These are phyloP conservation scores for Fusarium penzigii DNA, from an alignment of 2,329 filamentous ascomycete genomes.

Conservation along the genomic window DNA sequence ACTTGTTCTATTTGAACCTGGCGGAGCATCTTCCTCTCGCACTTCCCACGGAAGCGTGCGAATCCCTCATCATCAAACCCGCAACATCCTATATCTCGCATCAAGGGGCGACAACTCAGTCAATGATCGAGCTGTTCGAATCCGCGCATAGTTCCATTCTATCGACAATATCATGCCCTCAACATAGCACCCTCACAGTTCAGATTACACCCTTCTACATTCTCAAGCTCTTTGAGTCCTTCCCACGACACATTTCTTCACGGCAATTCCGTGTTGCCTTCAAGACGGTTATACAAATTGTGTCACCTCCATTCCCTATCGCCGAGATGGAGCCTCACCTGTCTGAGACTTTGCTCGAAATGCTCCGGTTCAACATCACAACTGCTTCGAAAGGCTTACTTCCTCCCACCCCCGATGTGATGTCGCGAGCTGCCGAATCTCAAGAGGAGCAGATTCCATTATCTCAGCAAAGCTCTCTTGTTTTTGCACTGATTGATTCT, in stretches of 20 bases:
- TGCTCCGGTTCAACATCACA: constrained; percentile 64
- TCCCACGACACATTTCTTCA: constrained; percentile 75
- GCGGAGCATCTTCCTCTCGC: constrained; percentile 79
- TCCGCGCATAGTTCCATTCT: constrained; percentile 82
- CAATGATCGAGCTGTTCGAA: constrained; percentile 70
- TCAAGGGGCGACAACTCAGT: constrained; percentile 43
- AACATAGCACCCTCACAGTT: constrained; percentile 70
- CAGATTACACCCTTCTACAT: constrained; percentile 81
- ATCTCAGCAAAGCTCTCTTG: constrained; percentile 79
- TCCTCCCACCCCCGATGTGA: constrained; percentile 40
- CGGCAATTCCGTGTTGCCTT: constrained; percentile 89
- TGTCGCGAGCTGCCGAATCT: constrained; percentile 33
- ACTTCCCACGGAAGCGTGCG: constrained; percentile 66
- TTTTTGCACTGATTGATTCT: constrained; percentile 76
- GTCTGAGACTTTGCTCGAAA: constrained; percentile 79
- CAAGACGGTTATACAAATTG: constrained; percentile 79
- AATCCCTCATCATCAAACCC: constrained; percentile 72
- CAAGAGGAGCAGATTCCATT: constrained; percentile 37
- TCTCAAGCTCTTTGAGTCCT: constrained; percentile 75
- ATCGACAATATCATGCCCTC: constrained; percentile 76
- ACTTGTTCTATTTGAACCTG: constrained; percentile 85
- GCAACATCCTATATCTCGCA: constrained; percentile 71
- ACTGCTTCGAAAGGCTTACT: constrained; percentile 49
- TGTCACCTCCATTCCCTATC: constrained; percentile 76
- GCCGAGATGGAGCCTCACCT: constrained; percentile 73